phyloP scores from a whole-genome alignment of 2,329 filamentous ascomycete genomes.

The Monilinia fructigena region DNA sequence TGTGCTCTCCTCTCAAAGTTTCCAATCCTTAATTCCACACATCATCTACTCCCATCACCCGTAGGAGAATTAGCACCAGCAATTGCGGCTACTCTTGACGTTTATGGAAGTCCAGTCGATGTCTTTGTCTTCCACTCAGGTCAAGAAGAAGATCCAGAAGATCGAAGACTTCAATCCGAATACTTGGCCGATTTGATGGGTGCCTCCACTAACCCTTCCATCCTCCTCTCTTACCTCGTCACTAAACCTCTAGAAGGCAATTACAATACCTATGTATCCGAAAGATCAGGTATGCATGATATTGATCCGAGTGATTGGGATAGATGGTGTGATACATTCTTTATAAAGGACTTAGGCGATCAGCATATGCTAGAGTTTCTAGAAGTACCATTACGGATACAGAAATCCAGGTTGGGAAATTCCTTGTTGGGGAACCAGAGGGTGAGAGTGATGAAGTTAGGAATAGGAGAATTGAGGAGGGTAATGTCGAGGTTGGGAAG shows the following conservation, averaged over 20 bases:
- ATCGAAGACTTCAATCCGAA: slow-evolving; percentile 79
- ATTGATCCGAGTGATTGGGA: slow-evolving; percentile 94
- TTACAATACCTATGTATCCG: slow-evolving; percentile 92
- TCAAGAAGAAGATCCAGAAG: slow-evolving; percentile 93
- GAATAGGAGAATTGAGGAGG: slow-evolving; percentile 60
- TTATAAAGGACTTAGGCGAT: slow-evolving; percentile 82
- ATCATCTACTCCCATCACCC: slow-evolving; percentile 89
- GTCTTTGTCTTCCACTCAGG: slow-evolving; percentile 98
- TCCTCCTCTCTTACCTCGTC: slow-evolving; percentile 89
- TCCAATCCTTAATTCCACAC: slow-evolving; percentile 93
- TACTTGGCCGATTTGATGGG: slow-evolving; percentile 91
- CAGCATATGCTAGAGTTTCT: slow-evolving; percentile 86
- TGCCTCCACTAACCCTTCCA: slow-evolving; percentile 71
- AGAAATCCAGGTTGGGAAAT: slow-evolving; percentile 94
- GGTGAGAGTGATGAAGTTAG: slow-evolving; percentile 61
- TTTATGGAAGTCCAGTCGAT: slow-evolving; percentile 85
- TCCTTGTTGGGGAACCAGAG: slow-evolving; percentile 72
- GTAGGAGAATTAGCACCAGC: slow-evolving; percentile 93
- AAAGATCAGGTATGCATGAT: slow-evolving; percentile 87
- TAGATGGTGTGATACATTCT: slow-evolving; percentile 97
- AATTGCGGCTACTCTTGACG: slow-evolving; percentile 93
- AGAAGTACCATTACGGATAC: slow-evolving; percentile 94
- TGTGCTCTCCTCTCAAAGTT: slow-evolving; percentile 92
- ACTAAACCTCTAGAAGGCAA: slow-evolving; percentile 88
- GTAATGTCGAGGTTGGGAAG: slow-evolving; percentile 71